phyloP scores from a whole-genome alignment of 2,329 filamentous ascomycete genomes.

The Ploettnerulaceae sp. region DNA sequence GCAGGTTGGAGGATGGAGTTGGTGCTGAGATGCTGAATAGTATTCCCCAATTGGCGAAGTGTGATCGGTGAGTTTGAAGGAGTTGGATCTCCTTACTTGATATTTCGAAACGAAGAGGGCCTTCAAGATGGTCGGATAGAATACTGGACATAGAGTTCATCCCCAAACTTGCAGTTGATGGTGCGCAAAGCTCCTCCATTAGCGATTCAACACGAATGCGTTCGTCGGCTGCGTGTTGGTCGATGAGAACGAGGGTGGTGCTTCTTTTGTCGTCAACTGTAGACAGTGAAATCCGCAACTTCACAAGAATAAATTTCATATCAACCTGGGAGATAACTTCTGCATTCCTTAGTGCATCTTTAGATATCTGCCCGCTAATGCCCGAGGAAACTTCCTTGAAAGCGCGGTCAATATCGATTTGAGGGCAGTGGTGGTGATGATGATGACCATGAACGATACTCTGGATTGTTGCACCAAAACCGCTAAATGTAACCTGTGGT shows the following conservation, averaged over 20 bases:
- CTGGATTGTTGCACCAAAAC: slow-evolving; percentile 26
- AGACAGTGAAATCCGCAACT: slow-evolving; percentile 26
- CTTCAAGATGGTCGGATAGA: slow-evolving; percentile 40
- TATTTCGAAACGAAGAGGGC: slow-evolving; percentile 61
- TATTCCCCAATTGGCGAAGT: slow-evolving; percentile 69
- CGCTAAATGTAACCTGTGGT: slow-evolving; percentile 37
- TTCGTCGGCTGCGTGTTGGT: slow-evolving; percentile 95
- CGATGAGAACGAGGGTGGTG: slow-evolving; percentile 64
- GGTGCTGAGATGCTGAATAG: slow-evolving; percentile 41
- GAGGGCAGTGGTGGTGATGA: slow-evolving; percentile 29
- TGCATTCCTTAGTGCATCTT: slow-evolving; percentile 53
- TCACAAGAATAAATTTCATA: slow-evolving; percentile 78
- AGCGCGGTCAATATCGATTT: slow-evolving; percentile 28
- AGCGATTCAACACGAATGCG: slow-evolving; percentile 73
- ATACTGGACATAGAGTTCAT: slow-evolving; percentile 20
- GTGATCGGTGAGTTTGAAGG: slow-evolving; percentile 47
- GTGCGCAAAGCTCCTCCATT: slow-evolving; percentile 51
- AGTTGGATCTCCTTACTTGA: slow-evolving; percentile 54
- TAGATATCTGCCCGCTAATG: slow-evolving; percentile 52
- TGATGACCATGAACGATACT: slow-evolving; percentile 23
- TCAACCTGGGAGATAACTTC: slow-evolving; percentile 79
- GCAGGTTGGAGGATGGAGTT: not conserved
- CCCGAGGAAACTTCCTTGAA: slow-evolving; percentile 25
- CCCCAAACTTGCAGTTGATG: slow-evolving; percentile 10
- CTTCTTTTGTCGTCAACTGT: slow-evolving; percentile 10